Evolutionary conservation across 257 asterid species (phyloP), one percentile per base, ranked within the genome.

Genomic region (Solanum tarijense): DNA sequence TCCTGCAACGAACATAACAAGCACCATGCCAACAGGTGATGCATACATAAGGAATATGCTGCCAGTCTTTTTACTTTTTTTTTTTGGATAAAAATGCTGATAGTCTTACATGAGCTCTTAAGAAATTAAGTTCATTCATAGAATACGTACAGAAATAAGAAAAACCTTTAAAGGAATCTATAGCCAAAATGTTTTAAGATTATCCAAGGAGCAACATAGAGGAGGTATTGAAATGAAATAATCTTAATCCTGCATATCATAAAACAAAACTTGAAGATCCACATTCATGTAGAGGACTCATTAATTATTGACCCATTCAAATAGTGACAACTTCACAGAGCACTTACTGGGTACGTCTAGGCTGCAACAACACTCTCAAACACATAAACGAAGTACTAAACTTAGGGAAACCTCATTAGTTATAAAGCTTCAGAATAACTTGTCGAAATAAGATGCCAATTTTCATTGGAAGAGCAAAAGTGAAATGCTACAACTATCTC

Each of bases 1-100:
- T 97, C 99, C 99, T 96, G 92, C 88, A 91, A 83, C 18, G 21
- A 38, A 9, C 85, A 69, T 78, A 35, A 21, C 72, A 27, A 74
- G 21, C 62, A 87, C 86, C 86, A 71, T 35, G 29, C 20, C 48
- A 58, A 81, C 79, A 68, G 68, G 74, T 66, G 79, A 68, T 58
- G 74, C 39, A 58, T 35, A 35, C 78, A 84, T 32, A 35, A 52
- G 23, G 76, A 84, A 31, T 11, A 58, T 58, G 5, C 66, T 58
- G 66, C 66, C 25, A 58, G 25, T 58, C 66, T 58, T 21, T 16
- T 48, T 21, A 7, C 5, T 20, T 7, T 1, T 20, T 0, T 13
- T 58, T 55, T 20, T 20, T 20, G 11, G 65, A 20, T 58, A 58
- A 58, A 21, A 21, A 55, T 60, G 58, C 46, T 25, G 46, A 27